Percentiles rank a stretch among this genome's conserved stretches.
phyloP scores from a whole-genome alignment of 495 filamentous ascomycete species.

The Penicillium canescens region DNA sequence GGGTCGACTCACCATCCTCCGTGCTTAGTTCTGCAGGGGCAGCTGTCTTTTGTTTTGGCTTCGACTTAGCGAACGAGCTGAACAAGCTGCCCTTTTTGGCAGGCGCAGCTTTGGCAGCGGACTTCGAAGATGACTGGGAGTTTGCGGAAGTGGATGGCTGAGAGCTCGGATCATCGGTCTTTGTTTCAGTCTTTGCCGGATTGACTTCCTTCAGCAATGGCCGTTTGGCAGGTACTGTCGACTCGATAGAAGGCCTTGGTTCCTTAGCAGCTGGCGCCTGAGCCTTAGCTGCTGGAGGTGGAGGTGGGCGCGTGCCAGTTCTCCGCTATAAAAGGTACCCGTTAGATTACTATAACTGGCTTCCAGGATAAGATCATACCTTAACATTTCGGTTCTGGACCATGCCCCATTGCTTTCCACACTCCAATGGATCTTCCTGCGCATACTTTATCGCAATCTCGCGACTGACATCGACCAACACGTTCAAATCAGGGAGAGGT shows the following conservation, averaged over 20 bases:
- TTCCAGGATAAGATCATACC: slow-evolving; percentile 29
- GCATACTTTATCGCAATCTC: slow-evolving; percentile 54
- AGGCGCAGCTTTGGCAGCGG: slow-evolving; percentile 36
- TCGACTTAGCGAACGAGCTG: slow-evolving; percentile 81
- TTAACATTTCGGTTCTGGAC: slow-evolving; percentile 67
- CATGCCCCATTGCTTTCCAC: slow-evolving; percentile 62
- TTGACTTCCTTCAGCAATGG: slow-evolving; percentile 28
- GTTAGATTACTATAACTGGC: slow-evolving; percentile 8
- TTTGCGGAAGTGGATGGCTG: slow-evolving; percentile 22
- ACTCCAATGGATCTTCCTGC: slow-evolving; percentile 63
- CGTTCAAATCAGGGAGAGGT: slow-evolving; percentile 71
- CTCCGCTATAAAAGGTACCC: slow-evolving; percentile 41
- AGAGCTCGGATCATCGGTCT: slow-evolving; percentile 31
- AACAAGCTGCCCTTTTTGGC: slow-evolving; percentile 70
- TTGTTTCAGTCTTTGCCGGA: slow-evolving; percentile 24
- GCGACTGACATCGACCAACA: slow-evolving; percentile 66
- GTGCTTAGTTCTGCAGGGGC: slow-evolving; percentile 45
- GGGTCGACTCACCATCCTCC: slow-evolving; percentile 30
- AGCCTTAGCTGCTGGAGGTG: slow-evolving; percentile 15
- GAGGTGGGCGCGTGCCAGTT: slow-evolving; percentile 38
- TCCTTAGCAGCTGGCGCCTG: slow-evolving; percentile 14
- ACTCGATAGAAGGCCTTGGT: slow-evolving; percentile 21
- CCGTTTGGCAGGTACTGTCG: slow-evolving; percentile 36
- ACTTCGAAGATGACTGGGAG: slow-evolving; percentile 34
- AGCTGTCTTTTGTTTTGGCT: slow-evolving; percentile 59